Conservation (phyloP, 2,329 filamentous ascomycete genomes). For the Trichoderma sp. region DNA sequence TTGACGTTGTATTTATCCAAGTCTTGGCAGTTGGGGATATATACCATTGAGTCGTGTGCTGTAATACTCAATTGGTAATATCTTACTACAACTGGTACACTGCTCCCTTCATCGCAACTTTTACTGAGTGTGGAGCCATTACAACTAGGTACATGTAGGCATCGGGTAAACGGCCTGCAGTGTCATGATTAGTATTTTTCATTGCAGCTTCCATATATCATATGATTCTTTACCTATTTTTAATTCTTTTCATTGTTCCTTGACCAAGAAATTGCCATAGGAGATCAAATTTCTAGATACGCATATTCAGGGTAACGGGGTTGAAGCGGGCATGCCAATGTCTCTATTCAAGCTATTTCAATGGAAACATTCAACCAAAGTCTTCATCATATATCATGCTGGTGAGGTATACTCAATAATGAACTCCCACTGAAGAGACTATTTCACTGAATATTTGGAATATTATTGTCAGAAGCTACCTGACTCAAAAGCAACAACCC, state of each 20-base stretch:
- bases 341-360: not conserved
- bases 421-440: not conserved
- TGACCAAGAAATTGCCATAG: not conserved
- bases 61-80: not conserved
- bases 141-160: not conserved
- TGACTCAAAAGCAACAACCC: too few species aligned
- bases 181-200: not conserved
- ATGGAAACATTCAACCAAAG: not conserved
- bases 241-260: not conserved
- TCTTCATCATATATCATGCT: not conserved
- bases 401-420: not conserved
- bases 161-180: not conserved
- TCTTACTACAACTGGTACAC: not conserved
- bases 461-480: not conserved
- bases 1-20: not conserved
- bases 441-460: not conserved
- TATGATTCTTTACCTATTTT: not conserved
- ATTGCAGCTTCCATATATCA: not conserved
- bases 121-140: not conserved
- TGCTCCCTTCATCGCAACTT: not conserved
- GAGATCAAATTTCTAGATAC: not conserved
- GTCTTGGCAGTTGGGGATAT: not conserved
- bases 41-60: not conserved
- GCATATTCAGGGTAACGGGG: not conserved
- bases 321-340: not conserved